These are phyloP conservation scores for Candida gigantensis DNA, from an alignment of 1,139 yeast species.

Conservation along the genomic window DNA sequence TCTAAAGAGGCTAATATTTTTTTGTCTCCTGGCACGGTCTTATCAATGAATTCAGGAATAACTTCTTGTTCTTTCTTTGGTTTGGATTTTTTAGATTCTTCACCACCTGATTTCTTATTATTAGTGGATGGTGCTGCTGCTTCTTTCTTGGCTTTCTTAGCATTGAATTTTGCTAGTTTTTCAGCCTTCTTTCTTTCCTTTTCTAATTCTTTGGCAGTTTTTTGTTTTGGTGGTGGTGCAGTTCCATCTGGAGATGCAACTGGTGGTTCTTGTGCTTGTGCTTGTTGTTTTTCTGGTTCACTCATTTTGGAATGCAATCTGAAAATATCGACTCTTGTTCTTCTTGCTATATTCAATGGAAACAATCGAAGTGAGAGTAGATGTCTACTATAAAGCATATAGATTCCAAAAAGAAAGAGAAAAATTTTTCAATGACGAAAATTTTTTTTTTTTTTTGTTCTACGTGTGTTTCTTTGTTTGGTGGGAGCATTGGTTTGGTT, in stretches of 20 bases:
- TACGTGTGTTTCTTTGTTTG: not conserved
- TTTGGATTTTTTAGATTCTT: conserved; percentile 74
- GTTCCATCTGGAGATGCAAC: conserved; percentile 14
- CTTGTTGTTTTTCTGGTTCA: conserved; percentile 10
- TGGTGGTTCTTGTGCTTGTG: conserved; percentile 6
- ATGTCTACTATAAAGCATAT: conserved; percentile 24
- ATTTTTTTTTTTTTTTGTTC: conserved; percentile 4
- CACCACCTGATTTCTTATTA: conserved; percentile 39
- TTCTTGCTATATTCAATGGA: conserved; percentile 8
- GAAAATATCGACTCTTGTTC: conserved; percentile 6
- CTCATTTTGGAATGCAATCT: conserved; percentile 10
- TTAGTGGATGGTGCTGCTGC: conserved; percentile 36
- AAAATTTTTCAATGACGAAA: not conserved
- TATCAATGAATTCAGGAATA: conserved; percentile 78
- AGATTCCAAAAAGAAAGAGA: conserved; percentile 8
- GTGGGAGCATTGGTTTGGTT: conserved; percentile 2
- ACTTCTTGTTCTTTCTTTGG: conserved; percentile 62
- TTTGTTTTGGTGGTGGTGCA: conserved; percentile 35
- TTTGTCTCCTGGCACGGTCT: conserved; percentile 87
- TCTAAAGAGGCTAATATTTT: conserved; percentile 81
- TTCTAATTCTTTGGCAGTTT: conserved; percentile 78
- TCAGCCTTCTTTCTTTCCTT: conserved; percentile 97
- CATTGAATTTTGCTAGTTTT: conserved; percentile 90
- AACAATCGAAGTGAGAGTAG: conserved; percentile 14
- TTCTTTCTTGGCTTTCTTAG: conserved; percentile 84